phyloP scores from a whole-genome alignment of 2,329 filamentous ascomycete genomes.

The Paecilomyces niveus region DNA sequence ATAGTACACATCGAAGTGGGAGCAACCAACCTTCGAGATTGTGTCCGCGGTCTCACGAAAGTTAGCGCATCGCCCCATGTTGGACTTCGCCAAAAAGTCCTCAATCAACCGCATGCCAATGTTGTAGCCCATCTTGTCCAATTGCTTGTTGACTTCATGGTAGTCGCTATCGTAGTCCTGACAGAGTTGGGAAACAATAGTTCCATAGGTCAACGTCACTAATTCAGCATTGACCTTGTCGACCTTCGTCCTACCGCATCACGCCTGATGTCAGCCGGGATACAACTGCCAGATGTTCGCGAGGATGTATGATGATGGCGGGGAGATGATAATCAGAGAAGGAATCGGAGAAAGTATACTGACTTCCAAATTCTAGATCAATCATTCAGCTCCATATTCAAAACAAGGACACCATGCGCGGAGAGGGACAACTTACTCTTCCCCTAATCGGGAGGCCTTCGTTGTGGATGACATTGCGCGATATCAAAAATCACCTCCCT shows the following conservation, averaged over 20 bases:
- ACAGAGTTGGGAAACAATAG: conserved; percentile 92
- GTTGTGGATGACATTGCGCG: conserved; percentile 49
- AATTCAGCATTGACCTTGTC: conserved; percentile 98
- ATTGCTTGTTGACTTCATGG: conserved; percentile 89
- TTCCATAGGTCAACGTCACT: conserved; percentile 94
- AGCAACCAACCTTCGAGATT: conserved; percentile 68
- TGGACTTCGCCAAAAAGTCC: conserved; percentile 94
- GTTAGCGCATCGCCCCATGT: conserved; percentile 79
- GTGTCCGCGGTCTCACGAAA: conserved; percentile 95
- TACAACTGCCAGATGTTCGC: background rate
- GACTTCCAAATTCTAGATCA: conserved; percentile 80
- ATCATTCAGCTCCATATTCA: conserved; percentile 17
- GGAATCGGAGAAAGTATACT: conserved; percentile 33
- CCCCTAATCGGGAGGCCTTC: conserved; percentile 63
- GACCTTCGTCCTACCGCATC: conserved; percentile 65
- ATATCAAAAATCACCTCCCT: background rate
- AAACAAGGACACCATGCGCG: background rate
- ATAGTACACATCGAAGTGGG: background rate
- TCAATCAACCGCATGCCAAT: conserved; percentile 94
- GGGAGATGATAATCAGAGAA: background rate
- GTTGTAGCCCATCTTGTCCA: conserved; percentile 99
- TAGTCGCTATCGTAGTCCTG: conserved; percentile 96
- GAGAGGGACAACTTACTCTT: conserved; percentile 55
- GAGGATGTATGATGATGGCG: background rate
- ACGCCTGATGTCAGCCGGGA: conserved; percentile 1